Percentiles rank a stretch among this genome's conserved stretches.
Evolutionary conservation across 2,329 filamentous ascomycete genomes (phyloP).

Genomic region (Arthrobotrys sphaeroides): DNA sequence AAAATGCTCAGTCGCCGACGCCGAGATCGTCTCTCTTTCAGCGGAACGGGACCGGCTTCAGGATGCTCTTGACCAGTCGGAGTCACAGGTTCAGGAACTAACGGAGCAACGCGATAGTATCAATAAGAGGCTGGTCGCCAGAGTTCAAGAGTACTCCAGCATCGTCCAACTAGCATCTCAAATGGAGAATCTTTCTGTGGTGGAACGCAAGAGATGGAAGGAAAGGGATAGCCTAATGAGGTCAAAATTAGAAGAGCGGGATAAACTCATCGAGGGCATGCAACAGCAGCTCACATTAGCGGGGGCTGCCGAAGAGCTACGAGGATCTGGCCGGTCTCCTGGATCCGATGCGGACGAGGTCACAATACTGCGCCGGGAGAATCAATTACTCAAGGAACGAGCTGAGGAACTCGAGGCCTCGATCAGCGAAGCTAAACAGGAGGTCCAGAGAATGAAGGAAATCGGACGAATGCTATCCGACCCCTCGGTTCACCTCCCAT

Average conservation of each 20-base stretch:
- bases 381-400: conserved; percentile 32
- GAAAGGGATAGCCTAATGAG: conserved; percentile 32
- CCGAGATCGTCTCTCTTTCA: conserved; percentile 45
- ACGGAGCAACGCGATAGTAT: conserved; percentile 41
- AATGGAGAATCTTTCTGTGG: conserved; percentile 36
- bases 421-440: conserved; percentile 31
- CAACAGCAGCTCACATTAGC: conserved; percentile 29
- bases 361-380: conserved; percentile 26
- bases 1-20: conserved; percentile 44
- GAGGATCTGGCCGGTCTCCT: background rate
- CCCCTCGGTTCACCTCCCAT: conserved; percentile 1
- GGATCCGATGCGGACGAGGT: conserved; percentile 16
- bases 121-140: conserved; percentile 35
- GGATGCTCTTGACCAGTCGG: conserved; percentile 47
- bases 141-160: conserved; percentile 42
- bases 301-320: conserved; percentile 11
- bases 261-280: conserved; percentile 39
- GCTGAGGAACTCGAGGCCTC: conserved; percentile 29
- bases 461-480: conserved; percentile 47
- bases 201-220: conserved; percentile 45
- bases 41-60: conserved; percentile 49
- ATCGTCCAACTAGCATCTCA: conserved; percentile 45
- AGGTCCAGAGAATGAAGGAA: conserved; percentile 43
- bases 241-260: conserved; percentile 31
- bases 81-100: conserved; percentile 44